Evolutionary conservation across 805 yeast species (phyloP).

Genomic region (Kurtzmaniella cleridarum): DNA sequence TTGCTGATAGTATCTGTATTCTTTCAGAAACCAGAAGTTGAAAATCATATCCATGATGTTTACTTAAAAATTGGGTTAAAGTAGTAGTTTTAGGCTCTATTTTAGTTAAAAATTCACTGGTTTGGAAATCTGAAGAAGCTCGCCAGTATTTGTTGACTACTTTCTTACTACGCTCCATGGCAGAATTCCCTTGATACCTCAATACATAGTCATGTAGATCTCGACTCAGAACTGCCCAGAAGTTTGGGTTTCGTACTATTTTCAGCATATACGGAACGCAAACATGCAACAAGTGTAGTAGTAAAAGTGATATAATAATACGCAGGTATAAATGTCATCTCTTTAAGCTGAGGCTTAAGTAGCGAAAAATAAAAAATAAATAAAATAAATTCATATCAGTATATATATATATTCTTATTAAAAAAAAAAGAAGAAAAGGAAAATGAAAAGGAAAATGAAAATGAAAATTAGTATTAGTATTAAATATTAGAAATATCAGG

Average conservation of each 20-base stretch:
- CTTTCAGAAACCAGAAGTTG: constrained; percentile 21
- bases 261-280: not conserved
- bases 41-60: constrained; percentile 13
- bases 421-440: too few species aligned
- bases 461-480: too few species aligned
- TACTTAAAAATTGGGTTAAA: too few species aligned
- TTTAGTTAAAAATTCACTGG: constrained; percentile 3
- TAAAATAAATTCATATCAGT: too few species aligned
- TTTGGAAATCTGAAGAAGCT: constrained; percentile 1
- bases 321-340: not conserved
- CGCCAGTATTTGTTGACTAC: not conserved
- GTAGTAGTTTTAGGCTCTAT: constrained; percentile 9
- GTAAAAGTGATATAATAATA: not conserved
- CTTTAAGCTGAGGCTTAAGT: not conserved
- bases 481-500: too few species aligned
- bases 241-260: constrained; percentile 4
- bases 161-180: not conserved
- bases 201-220: constrained; percentile 13
- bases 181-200: too few species aligned
- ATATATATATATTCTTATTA: too few species aligned
- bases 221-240: constrained; percentile 14
- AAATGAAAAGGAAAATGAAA: too few species aligned
- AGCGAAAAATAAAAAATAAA: too few species aligned
- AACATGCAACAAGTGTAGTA: constrained; percentile 2
- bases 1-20: constrained; percentile 24